Base-by-base conservation (phyloP, 164 flowering plant genomes). In the Aristolochia californica region DNA sequence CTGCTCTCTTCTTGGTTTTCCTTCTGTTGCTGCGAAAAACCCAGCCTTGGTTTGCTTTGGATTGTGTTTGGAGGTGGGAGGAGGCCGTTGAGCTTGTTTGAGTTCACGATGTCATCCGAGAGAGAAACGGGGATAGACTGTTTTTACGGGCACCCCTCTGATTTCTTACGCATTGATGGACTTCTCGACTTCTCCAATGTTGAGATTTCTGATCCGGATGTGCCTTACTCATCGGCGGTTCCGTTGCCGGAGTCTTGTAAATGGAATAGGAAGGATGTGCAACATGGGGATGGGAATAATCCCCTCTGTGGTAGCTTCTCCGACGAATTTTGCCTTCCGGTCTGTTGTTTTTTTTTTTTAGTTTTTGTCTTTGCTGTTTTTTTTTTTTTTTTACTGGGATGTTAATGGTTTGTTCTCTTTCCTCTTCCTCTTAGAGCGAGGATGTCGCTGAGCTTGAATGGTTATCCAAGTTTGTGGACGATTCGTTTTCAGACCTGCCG, bases 401-500 rank as follows among this genome's bases (percentile, higher is more conserved):
- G 16, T 45, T 30, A n/a, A 23, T 21, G 15, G 22, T 59, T 3
- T 12, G 25, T 34, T 17, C 5, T 48, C 10, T 26, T 16, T 47
- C 10, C n/a, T n/a, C 12, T n/a, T 22, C 43, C 23, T 43, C 28
- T 52, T 40, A 83, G 88, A 72, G 61, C 49, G 88, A 80, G 43
- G 83, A 83, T 26, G 75, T 67, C 9, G 83, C 78, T 4, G 80
- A 83, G 66, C 69, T 83, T 17, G 88, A 83, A 61, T 83, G 84
- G 88, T 73, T 83, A n/a, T 83, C 88, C 45, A 71, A 64, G 26
- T 83, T 83, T 66, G 80, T 80, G 5, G 83, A 83, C 65, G 88
- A 80, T 58, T 78, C 84, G 0, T 79, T 73, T 66, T 30, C 76
- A 34, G 72, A 76, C 49, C 57, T 63, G 53, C 74, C 77, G 4